Conservation (phyloP, 1,284 basidiomycete species). For the Cutaneotrichosporon arboriforme region DNA sequence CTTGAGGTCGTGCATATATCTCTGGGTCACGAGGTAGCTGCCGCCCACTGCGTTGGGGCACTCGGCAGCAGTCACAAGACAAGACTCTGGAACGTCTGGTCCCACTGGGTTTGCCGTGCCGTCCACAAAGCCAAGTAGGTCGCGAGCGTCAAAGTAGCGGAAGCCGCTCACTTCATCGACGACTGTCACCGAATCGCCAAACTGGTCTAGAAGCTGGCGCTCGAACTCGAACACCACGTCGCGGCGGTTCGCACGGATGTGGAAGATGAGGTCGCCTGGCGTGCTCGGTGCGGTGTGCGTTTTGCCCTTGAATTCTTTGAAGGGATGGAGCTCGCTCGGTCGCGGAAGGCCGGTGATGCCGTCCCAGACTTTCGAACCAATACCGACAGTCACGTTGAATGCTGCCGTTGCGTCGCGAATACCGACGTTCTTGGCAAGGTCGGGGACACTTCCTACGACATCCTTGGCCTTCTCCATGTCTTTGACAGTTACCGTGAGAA, state of each 20-base stretch:
- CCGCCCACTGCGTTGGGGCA: constrained; percentile 5
- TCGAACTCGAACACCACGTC: constrained; percentile 19
- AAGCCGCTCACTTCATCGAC: constrained; percentile 12
- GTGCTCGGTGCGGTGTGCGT: constrained; percentile 13
- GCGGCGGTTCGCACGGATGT: constrained; percentile 15
- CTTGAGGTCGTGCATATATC: constrained; percentile 17
- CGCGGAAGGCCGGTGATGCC: constrained; percentile 4
- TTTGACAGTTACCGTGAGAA: constrained; percentile 28
- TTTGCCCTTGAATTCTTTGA: constrained; percentile 13
- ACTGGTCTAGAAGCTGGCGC: constrained; percentile 8
- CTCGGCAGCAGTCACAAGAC: constrained; percentile 2
- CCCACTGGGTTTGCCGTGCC: constrained; percentile 21
- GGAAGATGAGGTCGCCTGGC: constrained; percentile 15
- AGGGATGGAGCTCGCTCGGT: constrained; percentile 13
- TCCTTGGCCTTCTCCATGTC: background rate
- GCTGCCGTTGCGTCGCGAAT: constrained; percentile 7
- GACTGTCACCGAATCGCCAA: constrained; percentile 8
- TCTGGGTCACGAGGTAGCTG: constrained; percentile 15
- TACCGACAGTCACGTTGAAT: constrained; percentile 13
- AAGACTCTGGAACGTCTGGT: background rate
- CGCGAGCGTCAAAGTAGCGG: constrained; percentile 21
- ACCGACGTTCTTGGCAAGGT: constrained; percentile 13
- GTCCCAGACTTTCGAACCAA: constrained; percentile 15
- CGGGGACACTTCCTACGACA: background rate
- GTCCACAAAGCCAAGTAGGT: constrained; percentile 20